Conservation (phyloP, 306 rosid genomes). For the Cucumis sativus region Cucumber_9930_V3 NC_026660.2:938001-938500, state of each 20-base stretch:
- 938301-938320: no score
- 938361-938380: no score
- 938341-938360: no score
- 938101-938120: background rate
- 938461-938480: no score
- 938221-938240: background rate
- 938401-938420: no score
- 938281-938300: no score
- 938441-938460: no score
- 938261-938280: background rate
- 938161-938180: background rate
- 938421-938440: no score
- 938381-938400: no score
- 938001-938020: background rate
- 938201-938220: background rate
- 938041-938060: background rate
- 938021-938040: background rate
- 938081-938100: background rate
- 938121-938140: background rate
- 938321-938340: no score
- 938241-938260: constrained; percentile 5
- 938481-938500: no score
- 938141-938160: background rate
- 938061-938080: background rate
- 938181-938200: constrained; percentile 1